These are phyloP conservation scores for Populus alba DNA, from an alignment of 345 rosid species.

Conservation along the genomic window DNA sequence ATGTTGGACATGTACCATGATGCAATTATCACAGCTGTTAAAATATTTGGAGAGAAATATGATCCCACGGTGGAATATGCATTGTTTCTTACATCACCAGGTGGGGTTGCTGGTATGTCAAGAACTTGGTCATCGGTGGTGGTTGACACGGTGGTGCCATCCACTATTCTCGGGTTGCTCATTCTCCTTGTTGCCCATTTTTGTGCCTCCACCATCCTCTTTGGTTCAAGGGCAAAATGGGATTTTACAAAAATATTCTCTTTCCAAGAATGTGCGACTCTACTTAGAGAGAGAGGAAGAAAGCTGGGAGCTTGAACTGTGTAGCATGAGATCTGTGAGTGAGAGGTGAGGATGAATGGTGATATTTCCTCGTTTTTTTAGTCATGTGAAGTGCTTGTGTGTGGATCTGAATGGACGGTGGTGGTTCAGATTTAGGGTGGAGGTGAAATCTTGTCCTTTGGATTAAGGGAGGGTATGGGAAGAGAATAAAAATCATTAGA, in stretches of 20 bases:
- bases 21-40: conserved; percentile 72
- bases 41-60: conserved; percentile 45
- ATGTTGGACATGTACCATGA: conserved; percentile 95
- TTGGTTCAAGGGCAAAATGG: conserved; percentile 19
- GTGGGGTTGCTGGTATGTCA: conserved; percentile 90
- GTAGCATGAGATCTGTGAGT: conserved; percentile 1
- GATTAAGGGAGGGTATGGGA: conserved; percentile 32
- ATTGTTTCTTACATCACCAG: conserved; percentile 55
- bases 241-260: background rate
- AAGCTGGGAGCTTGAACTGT: background rate
- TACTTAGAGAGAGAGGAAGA: background rate
- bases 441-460: conserved; percentile 31
- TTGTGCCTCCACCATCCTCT: conserved; percentile 87
- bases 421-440: conserved; percentile 48
- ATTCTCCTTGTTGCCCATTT: conserved; percentile 98
- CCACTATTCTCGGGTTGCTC: conserved; percentile 78
- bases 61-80: conserved; percentile 40
- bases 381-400: background rate
- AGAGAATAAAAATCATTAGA: conserved; percentile 17
- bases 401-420: conserved; percentile 52
- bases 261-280: background rate
- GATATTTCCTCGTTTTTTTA: background rate
- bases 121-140: conserved; percentile 37
- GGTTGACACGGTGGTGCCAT: conserved; percentile 28
- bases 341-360: background rate